Conservation (phyloP, 805 yeast species). For the Torulaspora gathmanii region DNA sequence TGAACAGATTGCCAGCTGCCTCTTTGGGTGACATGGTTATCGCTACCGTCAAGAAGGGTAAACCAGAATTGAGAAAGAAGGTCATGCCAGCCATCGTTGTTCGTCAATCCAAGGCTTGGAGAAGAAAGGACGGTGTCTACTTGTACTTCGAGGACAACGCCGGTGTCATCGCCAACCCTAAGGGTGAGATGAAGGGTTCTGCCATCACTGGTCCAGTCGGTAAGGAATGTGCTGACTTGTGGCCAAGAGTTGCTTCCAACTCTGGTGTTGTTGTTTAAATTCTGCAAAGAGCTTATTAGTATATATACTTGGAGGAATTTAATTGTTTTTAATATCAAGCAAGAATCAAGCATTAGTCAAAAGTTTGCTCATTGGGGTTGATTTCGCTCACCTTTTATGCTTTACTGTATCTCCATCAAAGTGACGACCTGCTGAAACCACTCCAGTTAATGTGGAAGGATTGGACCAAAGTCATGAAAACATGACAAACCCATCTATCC, state of each 20-base stretch:
- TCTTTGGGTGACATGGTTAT: conserved; percentile 99
- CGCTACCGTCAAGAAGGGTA: conserved; percentile 99
- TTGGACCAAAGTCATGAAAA: not conserved
- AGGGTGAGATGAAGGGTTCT: conserved; percentile 99
- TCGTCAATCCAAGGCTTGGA: conserved; percentile 99
- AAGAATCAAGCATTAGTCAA: not conserved
- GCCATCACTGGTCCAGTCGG: conserved; percentile 99
- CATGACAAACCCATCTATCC: conserved; percentile 17
- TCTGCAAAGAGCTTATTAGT: conserved; percentile 14
- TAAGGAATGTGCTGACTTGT: conserved; percentile 99
- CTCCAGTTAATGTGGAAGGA: not conserved
- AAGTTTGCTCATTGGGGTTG: too few relatives aligned
- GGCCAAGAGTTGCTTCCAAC: conserved; percentile 99
- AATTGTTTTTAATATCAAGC: conserved; percentile 16
- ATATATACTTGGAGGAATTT: conserved; percentile 16
- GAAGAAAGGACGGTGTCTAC: conserved; percentile 99
- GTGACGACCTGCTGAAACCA: not conserved
- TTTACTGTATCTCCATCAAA: not conserved
- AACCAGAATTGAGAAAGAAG: conserved; percentile 99
- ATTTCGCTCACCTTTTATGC: too few relatives aligned
- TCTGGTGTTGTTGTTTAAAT: conserved; percentile 99
- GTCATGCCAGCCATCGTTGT: conserved; percentile 99
- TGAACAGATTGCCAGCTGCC: conserved; percentile 99
- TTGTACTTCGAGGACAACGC: conserved; percentile 99
- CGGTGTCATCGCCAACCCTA: conserved; percentile 99